These are phyloP conservation scores for Debaryomycetaceae sp. DNA, from an alignment of 1,139 yeast species.

Conservation along the genomic window DNA sequence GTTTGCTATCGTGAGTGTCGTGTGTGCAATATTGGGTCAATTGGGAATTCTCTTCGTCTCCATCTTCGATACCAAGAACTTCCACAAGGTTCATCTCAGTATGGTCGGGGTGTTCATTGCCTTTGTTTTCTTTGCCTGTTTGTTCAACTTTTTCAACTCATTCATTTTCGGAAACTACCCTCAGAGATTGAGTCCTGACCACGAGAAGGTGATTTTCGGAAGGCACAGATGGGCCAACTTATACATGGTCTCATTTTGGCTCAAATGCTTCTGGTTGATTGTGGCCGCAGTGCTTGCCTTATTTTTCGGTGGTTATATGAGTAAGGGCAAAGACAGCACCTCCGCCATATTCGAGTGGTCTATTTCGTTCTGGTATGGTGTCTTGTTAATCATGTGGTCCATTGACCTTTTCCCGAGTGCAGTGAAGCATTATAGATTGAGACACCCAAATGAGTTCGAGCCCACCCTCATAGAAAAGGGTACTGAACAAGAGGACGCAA, in stretches of 20 bases:
- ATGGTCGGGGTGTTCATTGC: slow-evolving; percentile 75
- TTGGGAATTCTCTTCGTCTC: slow-evolving; percentile 73
- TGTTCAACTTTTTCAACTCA: slow-evolving; percentile 59
- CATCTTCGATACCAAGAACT: slow-evolving; percentile 64
- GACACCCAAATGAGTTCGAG: slow-evolving; percentile 19
- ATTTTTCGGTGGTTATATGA: slow-evolving; percentile 56
- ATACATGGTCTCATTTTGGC: slow-evolving; percentile 48
- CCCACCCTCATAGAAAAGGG: slow-evolving; percentile 2
- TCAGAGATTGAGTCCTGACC: slow-evolving; percentile 37
- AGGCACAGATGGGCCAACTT: slow-evolving; percentile 34
- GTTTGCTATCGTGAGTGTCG: slow-evolving; percentile 50
- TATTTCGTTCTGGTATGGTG: slow-evolving; percentile 78
- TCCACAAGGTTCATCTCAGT: slow-evolving; percentile 58
- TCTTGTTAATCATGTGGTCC: slow-evolving; percentile 61
- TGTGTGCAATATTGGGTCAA: slow-evolving; percentile 63
- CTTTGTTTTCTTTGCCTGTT: slow-evolving; percentile 62
- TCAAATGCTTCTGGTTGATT: slow-evolving; percentile 63
- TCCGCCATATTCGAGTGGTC: slow-evolving; percentile 80
- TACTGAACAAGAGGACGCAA: slow-evolving; percentile 12
- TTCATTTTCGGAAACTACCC: slow-evolving; percentile 58
- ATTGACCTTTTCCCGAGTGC: slow-evolving; percentile 72
- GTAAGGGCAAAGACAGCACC: slow-evolving; percentile 31
- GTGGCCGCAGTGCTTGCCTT: slow-evolving; percentile 71
- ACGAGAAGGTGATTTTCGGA: slow-evolving; percentile 42
- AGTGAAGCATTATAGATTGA: slow-evolving; percentile 24